Base-by-base conservation (phyloP, 805 yeast genomes). In the Nakazawaea peltata region DNA sequence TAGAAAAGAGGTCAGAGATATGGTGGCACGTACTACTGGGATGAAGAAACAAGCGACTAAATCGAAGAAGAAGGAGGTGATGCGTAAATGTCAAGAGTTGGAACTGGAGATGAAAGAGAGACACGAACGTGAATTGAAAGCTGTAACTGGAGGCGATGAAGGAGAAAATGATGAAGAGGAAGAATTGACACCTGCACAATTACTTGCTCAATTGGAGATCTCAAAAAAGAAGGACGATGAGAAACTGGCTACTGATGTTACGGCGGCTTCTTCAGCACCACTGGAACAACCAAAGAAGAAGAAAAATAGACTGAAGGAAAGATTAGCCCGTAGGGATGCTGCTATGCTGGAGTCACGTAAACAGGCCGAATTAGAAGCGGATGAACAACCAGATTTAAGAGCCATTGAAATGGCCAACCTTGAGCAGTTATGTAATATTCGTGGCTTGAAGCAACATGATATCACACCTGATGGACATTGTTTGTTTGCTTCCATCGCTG, bases 401-500 rank as follows among this genome's bases (percentile, higher is more conserved):
- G 69, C 71, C 32, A 72, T 81, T 15, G 97, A 90, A 59, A 67
- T 75, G 39, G 81, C 76, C 11, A 74, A 77, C 32, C 67, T 90
- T 52, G 65, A 63, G 14, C 63, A 63, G 25, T 49, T 80, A 19
- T 72, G 92, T 41, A 45, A 50, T 2, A 37, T 68, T 18, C 61
- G 68, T 22, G 59, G 66, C 4, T 59, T 85, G n/a, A 49, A 43
- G 15, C 77, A 79, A 44, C 57, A 66, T 41, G 94, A 87, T 44
- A 82, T 87, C 31, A 63, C 69, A 41, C 95, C 97, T 0, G 97
- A 90, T 55, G 98, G 97, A 0, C 90, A 90, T 54, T 92, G 98
- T 65, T 60, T 90, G 22, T 92, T 86, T 63, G 83, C 90, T 4
- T 80, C 95, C 0, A 69, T 90, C 14, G 65, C 78, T 16, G 95